Evolutionary conservation across 2,329 filamentous ascomycete species (phyloP).

Genomic region (Trichophyton equinum): DNA sequence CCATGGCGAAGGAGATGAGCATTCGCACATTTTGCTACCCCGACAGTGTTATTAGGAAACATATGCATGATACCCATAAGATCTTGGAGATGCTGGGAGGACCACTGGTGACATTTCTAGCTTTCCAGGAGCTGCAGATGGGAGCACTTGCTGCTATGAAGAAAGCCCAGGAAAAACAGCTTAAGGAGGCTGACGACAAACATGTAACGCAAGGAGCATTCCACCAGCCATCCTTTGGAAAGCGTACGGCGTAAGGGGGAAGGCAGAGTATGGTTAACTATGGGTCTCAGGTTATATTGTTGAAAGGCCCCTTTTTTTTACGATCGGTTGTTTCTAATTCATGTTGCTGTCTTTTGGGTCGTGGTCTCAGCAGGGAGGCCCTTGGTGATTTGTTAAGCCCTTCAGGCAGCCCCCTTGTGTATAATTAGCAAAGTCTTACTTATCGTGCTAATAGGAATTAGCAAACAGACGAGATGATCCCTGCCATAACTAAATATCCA

Average conservation of each 20-base stretch:
- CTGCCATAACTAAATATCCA: no score
- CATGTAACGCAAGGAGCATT: not conserved
- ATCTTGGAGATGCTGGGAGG: slow-evolving; percentile 41
- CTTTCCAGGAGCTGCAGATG: slow-evolving; percentile 29
- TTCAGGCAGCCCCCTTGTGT: not conserved
- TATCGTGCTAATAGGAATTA: not conserved
- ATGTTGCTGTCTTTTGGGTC: not conserved
- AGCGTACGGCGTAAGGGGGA: not conserved
- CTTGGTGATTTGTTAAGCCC: not conserved
- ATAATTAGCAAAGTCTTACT: not conserved
- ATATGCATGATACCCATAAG: slow-evolving; percentile 37
- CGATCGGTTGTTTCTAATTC: not conserved
- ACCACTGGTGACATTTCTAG: slow-evolving; percentile 25
- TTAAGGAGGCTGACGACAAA: slow-evolving; percentile 8
- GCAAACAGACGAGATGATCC: no score
- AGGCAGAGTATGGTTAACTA: not conserved
- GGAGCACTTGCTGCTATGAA: slow-evolving; percentile 24
- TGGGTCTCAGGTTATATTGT: not conserved
- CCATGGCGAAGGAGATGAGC: slow-evolving; percentile 35
- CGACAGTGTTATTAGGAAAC: slow-evolving; percentile 38
- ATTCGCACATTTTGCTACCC: slow-evolving; percentile 40
- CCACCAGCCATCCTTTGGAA: not conserved
- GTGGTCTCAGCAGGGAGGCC: not conserved
- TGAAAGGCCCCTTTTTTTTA: not conserved
- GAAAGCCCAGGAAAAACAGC: slow-evolving; percentile 18